These are phyloP conservation scores for Chaetomium sp. DNA, from an alignment of 2,329 filamentous ascomycete genomes.

Conservation along the genomic window DNA sequence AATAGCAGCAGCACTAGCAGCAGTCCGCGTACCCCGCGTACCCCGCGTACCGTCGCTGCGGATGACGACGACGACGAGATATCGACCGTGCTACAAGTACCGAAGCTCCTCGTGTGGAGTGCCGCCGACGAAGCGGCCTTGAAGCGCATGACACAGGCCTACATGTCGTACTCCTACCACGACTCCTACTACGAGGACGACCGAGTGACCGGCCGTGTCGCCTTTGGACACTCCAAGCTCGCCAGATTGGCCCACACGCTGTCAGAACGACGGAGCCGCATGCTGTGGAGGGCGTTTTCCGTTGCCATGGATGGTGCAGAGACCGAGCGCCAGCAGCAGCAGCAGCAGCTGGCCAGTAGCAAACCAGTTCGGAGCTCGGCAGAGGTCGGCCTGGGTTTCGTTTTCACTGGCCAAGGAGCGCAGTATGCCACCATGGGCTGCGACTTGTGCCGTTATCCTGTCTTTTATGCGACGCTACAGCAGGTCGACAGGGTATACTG, in stretches of 20 bases:
- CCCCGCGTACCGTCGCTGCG: no score
- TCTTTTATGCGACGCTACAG: not conserved
- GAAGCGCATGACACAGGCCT: not conserved
- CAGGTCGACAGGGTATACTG: not conserved
- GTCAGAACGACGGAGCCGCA: not conserved
- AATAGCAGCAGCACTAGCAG: not conserved
- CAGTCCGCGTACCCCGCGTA: no score
- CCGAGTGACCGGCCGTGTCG: not conserved
- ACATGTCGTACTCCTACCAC: no score
- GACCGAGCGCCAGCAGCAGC: not conserved
- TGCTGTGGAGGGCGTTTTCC: not conserved
- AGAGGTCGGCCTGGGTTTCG: conserved; percentile 22
- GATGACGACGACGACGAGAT: no score
- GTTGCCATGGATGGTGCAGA: not conserved
- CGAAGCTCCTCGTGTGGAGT: not conserved
- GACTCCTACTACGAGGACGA: not conserved
- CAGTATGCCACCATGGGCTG: conserved; percentile 27
- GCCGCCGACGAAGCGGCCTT: not conserved
- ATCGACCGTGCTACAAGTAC: not conserved
- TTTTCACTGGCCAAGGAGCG: conserved; percentile 30
- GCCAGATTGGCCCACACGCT: not conserved
- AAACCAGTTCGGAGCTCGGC: not conserved
- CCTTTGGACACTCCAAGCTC: not conserved
- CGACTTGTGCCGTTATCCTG: conserved; percentile 13
- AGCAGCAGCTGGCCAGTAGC: not conserved